Evolutionary conservation across 306 rosid genomes (phyloP).

Genomic region (Prunus salicina): DNA sequence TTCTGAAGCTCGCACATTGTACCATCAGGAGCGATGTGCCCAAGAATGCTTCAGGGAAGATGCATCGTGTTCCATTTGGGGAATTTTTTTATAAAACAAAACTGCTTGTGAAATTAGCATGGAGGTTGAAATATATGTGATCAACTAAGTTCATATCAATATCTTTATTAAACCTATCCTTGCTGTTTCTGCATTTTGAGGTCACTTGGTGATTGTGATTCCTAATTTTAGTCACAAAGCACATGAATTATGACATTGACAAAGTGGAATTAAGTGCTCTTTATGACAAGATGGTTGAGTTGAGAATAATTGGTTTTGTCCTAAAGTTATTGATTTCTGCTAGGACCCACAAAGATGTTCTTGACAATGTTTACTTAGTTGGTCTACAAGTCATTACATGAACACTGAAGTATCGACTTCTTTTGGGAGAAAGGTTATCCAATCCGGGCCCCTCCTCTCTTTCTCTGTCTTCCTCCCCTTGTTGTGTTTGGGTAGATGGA

Average conservation of each 20-base stretch:
- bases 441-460: neutral
- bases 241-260: neutral
- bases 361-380: slow-evolving; percentile 11
- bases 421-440: slow-evolving; percentile 3
- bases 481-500: neutral
- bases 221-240: neutral
- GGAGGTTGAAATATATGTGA: no score
- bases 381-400: slow-evolving; percentile 19
- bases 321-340: neutral
- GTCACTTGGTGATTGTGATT: neutral
- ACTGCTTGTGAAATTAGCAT: no score
- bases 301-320: neutral
- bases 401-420: slow-evolving; percentile 18
- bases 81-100: no score
- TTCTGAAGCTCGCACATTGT: neutral
- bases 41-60: neutral
- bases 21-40: neutral
- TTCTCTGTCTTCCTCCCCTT: neutral
- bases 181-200: neutral
- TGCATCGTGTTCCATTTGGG: neutral
- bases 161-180: no score
- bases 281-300: slow-evolving; percentile 4
- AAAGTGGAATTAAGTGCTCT: no score
- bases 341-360: slow-evolving; percentile 13
- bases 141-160: no score